phyloP scores from a whole-genome alignment of 2,329 filamentous ascomycete species.

The Pyrenophora teres region DNA sequence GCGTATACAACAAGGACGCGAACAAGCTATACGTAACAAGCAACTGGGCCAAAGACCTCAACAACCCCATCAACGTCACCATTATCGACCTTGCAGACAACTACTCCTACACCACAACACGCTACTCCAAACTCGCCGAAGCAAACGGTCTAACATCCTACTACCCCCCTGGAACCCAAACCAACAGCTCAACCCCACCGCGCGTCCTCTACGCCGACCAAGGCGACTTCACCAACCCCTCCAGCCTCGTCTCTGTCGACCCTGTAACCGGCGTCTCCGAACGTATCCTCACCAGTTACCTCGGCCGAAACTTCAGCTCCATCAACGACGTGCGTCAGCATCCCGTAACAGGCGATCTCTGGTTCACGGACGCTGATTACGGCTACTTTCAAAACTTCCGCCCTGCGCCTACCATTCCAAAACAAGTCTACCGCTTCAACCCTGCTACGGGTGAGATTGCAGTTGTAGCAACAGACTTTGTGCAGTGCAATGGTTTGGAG shows the following conservation, averaged over 20 bases:
- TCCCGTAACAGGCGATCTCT: slow-evolving; percentile 52
- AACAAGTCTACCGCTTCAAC: slow-evolving; percentile 51
- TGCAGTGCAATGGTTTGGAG: slow-evolving; percentile 53
- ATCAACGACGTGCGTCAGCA: slow-evolving; percentile 52
- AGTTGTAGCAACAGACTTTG: slow-evolving; percentile 50
- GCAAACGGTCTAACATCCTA: slow-evolving; percentile 45
- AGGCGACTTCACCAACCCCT: slow-evolving; percentile 48
- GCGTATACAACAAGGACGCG: slow-evolving; percentile 40
- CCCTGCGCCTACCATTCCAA: slow-evolving; percentile 37
- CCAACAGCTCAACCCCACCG: slow-evolving; percentile 31
- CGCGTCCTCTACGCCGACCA: slow-evolving; percentile 43
- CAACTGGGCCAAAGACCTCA: slow-evolving; percentile 40
- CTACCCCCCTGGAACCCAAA: slow-evolving; percentile 35
- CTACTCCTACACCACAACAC: slow-evolving; percentile 44
- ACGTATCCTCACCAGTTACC: slow-evolving; percentile 54
- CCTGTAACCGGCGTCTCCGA: slow-evolving; percentile 50
- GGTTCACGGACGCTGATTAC: slow-evolving; percentile 56
- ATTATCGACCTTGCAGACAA: slow-evolving; percentile 48
- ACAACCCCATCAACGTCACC: slow-evolving; percentile 44
- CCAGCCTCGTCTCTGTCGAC: slow-evolving; percentile 52
- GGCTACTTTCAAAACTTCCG: slow-evolving; percentile 41
- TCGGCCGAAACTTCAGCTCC: slow-evolving; percentile 53
- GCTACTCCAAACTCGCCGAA: slow-evolving; percentile 48
- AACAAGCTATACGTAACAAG: slow-evolving; percentile 51
- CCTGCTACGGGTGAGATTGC: slow-evolving; percentile 48